Evolutionary conservation across 495 filamentous ascomycete genomes (phyloP), one percentile per base, ranked within the genome.

Genomic region (Cairneyella variabilis): DNA sequence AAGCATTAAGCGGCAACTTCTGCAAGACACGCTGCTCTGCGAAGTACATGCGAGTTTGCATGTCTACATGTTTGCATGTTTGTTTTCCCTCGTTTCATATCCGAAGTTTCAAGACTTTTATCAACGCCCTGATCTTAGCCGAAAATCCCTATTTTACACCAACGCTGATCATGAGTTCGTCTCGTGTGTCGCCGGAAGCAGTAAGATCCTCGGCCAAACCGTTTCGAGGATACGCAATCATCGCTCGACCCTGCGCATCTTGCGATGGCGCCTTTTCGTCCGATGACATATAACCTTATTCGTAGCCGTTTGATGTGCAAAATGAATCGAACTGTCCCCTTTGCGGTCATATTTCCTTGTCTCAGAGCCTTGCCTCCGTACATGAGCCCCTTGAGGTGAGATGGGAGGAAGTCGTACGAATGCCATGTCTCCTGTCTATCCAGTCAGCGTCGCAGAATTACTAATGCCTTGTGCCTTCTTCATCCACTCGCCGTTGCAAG

Each of bases 211-310:
- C 28, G 14, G 28, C 28, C 28, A 6, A 32, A 32, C 6, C 14
- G 28, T 32, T 32, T 32, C 28, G 28, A 6, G 14, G 28, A 7
- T 14, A 32, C 7, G 28, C 14, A 32, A n/a, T n/a, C n/a, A n/a
- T n/a, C n/a, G n/a, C n/a, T n/a, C n/a, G n/a, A n/a, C n/a, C n/a
- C n/a, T n/a, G n/a, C n/a, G n/a, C n/a, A n/a, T n/a, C n/a, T n/a
- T n/a, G n/a, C n/a, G n/a, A n/a, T n/a, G n/a, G n/a, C n/a, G n/a
- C n/a, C n/a, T n/a, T n/a, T n/a, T n/a, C n/a, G n/a, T n/a, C n/a
- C n/a, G n/a, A n/a, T n/a, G n/a, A 44, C 41, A 25, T 27, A 32
- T 44, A 28, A 44, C 41, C 41, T 44, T 44, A 25, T 44, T 22
- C 23, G 20, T 14, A 3, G 2, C 18, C 23, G 41, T 44, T 44